Percentiles rank a stretch among this genome's conserved stretches.
phyloP scores from a whole-genome alignment of 805 yeast genomes.

The Torulaspora delbrueckii region DNA sequence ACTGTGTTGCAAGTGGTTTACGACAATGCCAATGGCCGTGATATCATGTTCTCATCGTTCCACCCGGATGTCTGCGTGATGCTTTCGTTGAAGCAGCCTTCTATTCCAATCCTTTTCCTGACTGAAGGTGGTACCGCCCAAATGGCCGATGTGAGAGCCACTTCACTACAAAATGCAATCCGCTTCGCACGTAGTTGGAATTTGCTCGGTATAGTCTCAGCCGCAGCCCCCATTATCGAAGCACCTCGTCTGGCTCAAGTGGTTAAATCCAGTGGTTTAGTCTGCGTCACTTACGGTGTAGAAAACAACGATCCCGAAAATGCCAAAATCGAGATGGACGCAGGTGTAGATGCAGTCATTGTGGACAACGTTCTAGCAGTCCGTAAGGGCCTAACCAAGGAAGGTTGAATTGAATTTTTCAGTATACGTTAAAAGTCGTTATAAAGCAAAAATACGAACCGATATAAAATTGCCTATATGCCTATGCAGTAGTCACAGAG shows the following conservation, averaged over 20 bases:
- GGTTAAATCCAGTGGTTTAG: slow-evolving; percentile 87
- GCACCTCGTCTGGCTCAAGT: slow-evolving; percentile 87
- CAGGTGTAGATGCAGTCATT: slow-evolving; percentile 98
- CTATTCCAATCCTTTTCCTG: slow-evolving; percentile 82
- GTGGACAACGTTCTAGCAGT: slow-evolving; percentile 92
- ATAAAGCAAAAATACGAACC: neutral
- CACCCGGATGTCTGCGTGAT: slow-evolving; percentile 89
- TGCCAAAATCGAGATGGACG: slow-evolving; percentile 79
- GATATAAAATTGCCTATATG: neutral
- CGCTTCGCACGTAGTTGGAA: slow-evolving; percentile 90
- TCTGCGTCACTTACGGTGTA: slow-evolving; percentile 87
- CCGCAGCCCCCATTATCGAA: slow-evolving; percentile 77
- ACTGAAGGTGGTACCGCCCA: slow-evolving; percentile 79
- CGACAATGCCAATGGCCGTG: slow-evolving; percentile 73
- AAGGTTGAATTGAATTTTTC: neutral
- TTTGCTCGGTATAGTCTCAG: slow-evolving; percentile 84
- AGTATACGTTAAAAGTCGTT: neutral
- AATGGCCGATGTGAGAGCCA: slow-evolving; percentile 90
- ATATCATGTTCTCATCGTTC: slow-evolving; percentile 85
- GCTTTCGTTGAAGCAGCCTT: slow-evolving; percentile 86
- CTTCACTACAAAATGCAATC: slow-evolving; percentile 84
- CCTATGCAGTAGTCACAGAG: slow-evolving; percentile 13
- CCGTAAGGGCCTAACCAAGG: slow-evolving; percentile 64
- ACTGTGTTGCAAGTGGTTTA: slow-evolving; percentile 76
- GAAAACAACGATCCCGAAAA: slow-evolving; percentile 79